These are phyloP conservation scores for Phytopythium boreale DNA, from an alignment of 352 stramenopile species.

Conservation along the genomic window DNA sequence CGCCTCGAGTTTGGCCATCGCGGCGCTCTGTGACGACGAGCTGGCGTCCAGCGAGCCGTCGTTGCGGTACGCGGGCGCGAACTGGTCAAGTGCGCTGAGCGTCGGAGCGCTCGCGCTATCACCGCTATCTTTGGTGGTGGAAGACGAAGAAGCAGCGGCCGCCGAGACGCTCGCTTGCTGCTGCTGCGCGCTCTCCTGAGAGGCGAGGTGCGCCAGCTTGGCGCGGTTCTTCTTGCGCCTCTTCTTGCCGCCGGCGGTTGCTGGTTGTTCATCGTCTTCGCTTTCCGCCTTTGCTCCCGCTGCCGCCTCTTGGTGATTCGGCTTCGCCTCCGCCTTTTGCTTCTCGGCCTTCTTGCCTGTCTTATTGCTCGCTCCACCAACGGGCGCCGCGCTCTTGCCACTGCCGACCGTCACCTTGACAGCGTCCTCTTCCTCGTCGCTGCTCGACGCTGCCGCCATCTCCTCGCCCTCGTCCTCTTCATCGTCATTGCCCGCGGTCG, in stretches of 20 bases:
- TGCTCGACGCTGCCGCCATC: constrained; percentile 12
- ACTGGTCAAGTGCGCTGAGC: constrained; percentile 5
- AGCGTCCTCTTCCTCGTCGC: neutral
- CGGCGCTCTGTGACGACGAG: constrained; percentile 55
- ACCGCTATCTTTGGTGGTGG: neutral
- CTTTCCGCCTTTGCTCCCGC: neutral
- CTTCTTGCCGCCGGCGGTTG: constrained; percentile 19
- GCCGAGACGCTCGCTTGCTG: neutral
- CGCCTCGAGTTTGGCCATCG: constrained; percentile 63
- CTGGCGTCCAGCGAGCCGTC: constrained; percentile 16
- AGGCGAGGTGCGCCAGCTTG: constrained; percentile 3
- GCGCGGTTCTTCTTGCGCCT: constrained; percentile 30
- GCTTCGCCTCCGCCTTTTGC: constrained; percentile 11
- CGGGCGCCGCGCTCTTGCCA: neutral
- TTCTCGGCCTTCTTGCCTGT: constrained; percentile 20
- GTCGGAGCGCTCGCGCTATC: neutral
- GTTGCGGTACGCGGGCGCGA: neutral
- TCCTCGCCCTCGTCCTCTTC: constrained; percentile 16
- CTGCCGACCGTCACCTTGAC: neutral
- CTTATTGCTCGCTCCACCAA: neutral
- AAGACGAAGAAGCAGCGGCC: neutral
- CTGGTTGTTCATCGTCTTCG: constrained; percentile 13
- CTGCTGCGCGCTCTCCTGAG: constrained; percentile 7
- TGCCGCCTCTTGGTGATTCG: constrained; percentile 15
- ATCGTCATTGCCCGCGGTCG: constrained; percentile 6